These are phyloP conservation scores for Rosa multiflora DNA, from an alignment of 306 rosid genomes.

Conservation along the genomic window DNA sequence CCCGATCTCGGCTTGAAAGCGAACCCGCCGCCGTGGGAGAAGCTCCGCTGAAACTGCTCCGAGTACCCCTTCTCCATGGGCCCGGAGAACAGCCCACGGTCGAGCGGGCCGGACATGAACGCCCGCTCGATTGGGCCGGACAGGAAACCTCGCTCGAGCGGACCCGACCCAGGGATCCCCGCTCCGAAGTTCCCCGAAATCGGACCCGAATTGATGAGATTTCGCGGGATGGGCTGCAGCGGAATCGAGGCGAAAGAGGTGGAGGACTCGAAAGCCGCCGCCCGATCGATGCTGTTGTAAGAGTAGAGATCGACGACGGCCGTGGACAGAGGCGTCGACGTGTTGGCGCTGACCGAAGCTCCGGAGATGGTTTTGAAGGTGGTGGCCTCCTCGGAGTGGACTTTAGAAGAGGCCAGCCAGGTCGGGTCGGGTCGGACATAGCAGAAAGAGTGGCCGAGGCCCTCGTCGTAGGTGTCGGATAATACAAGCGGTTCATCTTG, in stretches of 20 bases:
- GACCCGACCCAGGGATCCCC: conserved; percentile 69
- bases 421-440: conserved; percentile 92
- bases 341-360: conserved; percentile 96
- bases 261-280: conserved; percentile 91
- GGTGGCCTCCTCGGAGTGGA: conserved; percentile 89
- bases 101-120: conserved; percentile 96
- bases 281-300: conserved; percentile 67
- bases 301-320: conserved; percentile 75
- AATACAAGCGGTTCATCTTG: conserved; percentile 52
- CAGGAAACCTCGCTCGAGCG: conserved; percentile 78
- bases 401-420: conserved; percentile 69
- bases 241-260: conserved; percentile 92
- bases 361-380: conserved; percentile 94
- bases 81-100: conserved; percentile 82
- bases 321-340: conserved; percentile 91
- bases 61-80: conserved; percentile 67
- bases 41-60: conserved; percentile 78
- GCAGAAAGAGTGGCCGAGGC: conserved; percentile 90
- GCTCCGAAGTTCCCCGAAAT: conserved; percentile 48
- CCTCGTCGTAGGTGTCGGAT: conserved; percentile 77
- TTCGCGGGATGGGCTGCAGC: conserved; percentile 80
- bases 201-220: conserved; percentile 61
- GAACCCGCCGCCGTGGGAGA: conserved; percentile 65
- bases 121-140: conserved; percentile 98
- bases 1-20: conserved; percentile 50